Conservation (phyloP, 768 basidiomycete species). For the Exsudoporus frostii region DNA sequence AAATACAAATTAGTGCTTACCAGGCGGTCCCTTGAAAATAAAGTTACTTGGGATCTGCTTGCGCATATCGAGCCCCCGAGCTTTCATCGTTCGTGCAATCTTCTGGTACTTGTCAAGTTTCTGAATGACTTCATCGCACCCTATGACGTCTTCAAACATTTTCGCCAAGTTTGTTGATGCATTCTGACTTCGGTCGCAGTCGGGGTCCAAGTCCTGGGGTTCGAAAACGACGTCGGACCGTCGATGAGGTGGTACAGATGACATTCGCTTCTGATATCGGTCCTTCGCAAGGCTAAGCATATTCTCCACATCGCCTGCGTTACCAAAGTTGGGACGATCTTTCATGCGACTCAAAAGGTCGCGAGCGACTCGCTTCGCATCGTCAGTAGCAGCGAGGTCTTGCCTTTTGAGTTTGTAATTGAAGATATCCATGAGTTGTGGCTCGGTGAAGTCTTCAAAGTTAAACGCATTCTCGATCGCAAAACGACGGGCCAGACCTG, state of each 20-base stretch:
- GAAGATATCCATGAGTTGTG: slow-evolving; percentile 50
- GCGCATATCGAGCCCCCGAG: slow-evolving; percentile 40
- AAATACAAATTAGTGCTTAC: slow-evolving; percentile 28
- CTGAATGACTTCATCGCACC: slow-evolving; percentile 50
- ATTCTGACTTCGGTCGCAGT: slow-evolving; percentile 48
- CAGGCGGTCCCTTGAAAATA: slow-evolving; percentile 72
- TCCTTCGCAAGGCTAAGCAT: slow-evolving; percentile 49
- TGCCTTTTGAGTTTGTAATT: slow-evolving; percentile 55
- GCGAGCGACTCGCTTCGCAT: slow-evolving; percentile 55
- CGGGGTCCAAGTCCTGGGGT: slow-evolving; percentile 58
- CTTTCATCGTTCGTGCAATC: slow-evolving; percentile 43
- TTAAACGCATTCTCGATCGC: slow-evolving; percentile 64
- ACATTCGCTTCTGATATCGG: slow-evolving; percentile 42
- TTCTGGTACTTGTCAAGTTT: slow-evolving; percentile 52
- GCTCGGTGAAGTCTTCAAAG: slow-evolving; percentile 62
- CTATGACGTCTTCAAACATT: slow-evolving; percentile 62
- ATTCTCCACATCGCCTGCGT: slow-evolving; percentile 64
- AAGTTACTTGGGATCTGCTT: slow-evolving; percentile 61
- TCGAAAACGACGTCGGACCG: slow-evolving; percentile 33
- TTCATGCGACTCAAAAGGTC: slow-evolving; percentile 38
- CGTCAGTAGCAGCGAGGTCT: slow-evolving; percentile 52
- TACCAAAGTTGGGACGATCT: slow-evolving; percentile 60
- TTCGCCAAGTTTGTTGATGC: slow-evolving; percentile 50
- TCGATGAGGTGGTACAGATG: slow-evolving; percentile 17
- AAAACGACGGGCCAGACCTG: slow-evolving; percentile 64